Evolutionary conservation across 805 yeast species (phyloP).

Genomic region (Candida ovalis): DNA sequence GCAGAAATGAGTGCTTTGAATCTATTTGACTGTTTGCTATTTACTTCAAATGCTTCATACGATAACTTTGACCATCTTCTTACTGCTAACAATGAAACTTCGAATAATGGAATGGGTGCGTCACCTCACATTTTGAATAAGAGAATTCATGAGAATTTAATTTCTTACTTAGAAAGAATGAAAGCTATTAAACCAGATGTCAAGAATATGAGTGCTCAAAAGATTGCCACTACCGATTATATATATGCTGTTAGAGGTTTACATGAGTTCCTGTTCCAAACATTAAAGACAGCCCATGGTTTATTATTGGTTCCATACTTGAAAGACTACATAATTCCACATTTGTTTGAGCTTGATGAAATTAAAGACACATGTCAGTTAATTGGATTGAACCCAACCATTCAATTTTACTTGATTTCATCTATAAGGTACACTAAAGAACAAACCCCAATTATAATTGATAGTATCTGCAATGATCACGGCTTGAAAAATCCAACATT

Average conservation of each 20-base stretch:
- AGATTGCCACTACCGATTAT: slow-evolving; percentile 54
- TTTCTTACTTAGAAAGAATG: slow-evolving; percentile 42
- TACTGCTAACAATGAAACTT: slow-evolving; percentile 27
- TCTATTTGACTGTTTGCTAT: slow-evolving; percentile 36
- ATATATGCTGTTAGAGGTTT: slow-evolving; percentile 64
- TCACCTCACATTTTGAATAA: slow-evolving; percentile 29
- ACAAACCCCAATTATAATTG: slow-evolving; percentile 40
- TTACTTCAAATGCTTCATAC: slow-evolving; percentile 13
- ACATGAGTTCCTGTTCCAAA: slow-evolving; percentile 52
- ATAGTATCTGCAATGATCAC: slow-evolving; percentile 39
- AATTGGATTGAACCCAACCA: slow-evolving; percentile 54
- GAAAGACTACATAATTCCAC: slow-evolving; percentile 57
- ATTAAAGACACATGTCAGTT: slow-evolving; percentile 80
- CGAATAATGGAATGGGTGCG: slow-evolving; percentile 33
- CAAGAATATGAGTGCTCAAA: slow-evolving; percentile 45
- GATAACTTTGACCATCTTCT: slow-evolving; percentile 36
- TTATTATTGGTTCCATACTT: slow-evolving; percentile 50
- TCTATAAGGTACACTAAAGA: slow-evolving; percentile 41
- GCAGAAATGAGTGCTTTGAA: slow-evolving; percentile 64
- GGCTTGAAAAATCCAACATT: slow-evolving; percentile 38
- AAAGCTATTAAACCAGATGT: slow-evolving; percentile 30
- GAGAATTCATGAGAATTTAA: slow-evolving; percentile 35
- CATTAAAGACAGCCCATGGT: slow-evolving; percentile 52
- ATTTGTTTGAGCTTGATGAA: slow-evolving; percentile 56
- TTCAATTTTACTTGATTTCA: slow-evolving; percentile 43